Conservation (phyloP, 2,329 filamentous ascomycete genomes). For the Fusarium mangiferae region DNA sequence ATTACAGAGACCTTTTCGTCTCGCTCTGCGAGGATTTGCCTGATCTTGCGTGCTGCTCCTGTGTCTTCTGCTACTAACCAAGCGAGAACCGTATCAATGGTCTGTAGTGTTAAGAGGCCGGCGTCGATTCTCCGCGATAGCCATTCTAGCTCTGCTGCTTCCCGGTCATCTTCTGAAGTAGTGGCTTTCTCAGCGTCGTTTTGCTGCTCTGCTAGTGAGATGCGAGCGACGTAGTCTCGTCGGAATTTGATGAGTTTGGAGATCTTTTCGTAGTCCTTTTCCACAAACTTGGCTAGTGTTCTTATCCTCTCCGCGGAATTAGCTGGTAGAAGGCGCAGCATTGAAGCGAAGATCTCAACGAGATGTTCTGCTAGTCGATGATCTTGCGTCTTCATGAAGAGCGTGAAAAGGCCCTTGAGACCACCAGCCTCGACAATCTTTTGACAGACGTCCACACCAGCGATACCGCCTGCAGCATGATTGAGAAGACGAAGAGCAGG, state of each 20-base stretch:
- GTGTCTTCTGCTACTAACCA: slow-evolving; percentile 93
- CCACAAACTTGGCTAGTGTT: slow-evolving; percentile 91
- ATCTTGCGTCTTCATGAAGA: slow-evolving; percentile 85
- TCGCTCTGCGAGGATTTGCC: slow-evolving; percentile 70
- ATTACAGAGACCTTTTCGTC: slow-evolving; percentile 74
- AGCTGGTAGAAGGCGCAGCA: slow-evolving; percentile 82
- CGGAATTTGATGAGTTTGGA: slow-evolving; percentile 76
- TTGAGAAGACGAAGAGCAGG: slow-evolving; percentile 85
- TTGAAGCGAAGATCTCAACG: slow-evolving; percentile 82
- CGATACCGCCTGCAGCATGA: slow-evolving; percentile 70
- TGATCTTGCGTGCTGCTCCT: slow-evolving; percentile 75
- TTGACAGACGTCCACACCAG: slow-evolving; percentile 73
- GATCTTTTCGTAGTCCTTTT: slow-evolving; percentile 92
- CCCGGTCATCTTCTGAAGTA: slow-evolving; percentile 40
- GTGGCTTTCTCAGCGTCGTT: slow-evolving; percentile 42
- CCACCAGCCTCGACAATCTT: slow-evolving; percentile 84
- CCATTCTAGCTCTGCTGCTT: slow-evolving; percentile 75
- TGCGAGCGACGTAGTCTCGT: slow-evolving; percentile 72
- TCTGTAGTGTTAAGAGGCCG: slow-evolving; percentile 85
- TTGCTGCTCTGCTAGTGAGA: slow-evolving; percentile 68
- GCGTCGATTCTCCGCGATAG: slow-evolving; percentile 81
- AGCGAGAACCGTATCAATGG: slow-evolving; percentile 83
- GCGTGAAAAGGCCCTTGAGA: slow-evolving; percentile 83
- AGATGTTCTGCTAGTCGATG: slow-evolving; percentile 81
- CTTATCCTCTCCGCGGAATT: slow-evolving; percentile 83